Conservation (phyloP, 208 protist species). For the Tritrichomonas musculus region DNA sequence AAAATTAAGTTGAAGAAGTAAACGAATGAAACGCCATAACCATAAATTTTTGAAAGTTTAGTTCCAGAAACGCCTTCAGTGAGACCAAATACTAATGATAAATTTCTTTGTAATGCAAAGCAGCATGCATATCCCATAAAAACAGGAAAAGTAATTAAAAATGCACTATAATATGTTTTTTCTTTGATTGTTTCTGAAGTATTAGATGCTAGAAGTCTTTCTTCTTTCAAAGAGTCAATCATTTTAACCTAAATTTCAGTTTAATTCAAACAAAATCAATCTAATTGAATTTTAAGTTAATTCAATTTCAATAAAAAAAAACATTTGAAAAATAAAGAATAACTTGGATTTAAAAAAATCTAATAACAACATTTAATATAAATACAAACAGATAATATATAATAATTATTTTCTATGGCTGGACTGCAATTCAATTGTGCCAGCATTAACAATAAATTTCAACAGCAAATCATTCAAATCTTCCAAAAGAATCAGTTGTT, state of each 20-base stretch:
- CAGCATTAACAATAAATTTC: neutral
- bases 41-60: neutral
- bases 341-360: too few species aligned
- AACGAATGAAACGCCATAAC: neutral
- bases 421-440: too few species aligned
- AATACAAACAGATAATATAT: too few species aligned
- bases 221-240: neutral
- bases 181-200: neutral
- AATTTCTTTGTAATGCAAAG: neutral
- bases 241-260: too few species aligned
- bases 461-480: neutral
- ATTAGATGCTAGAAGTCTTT: neutral
- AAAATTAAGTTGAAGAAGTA: conserved; percentile 13
- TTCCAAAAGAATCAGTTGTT: neutral
- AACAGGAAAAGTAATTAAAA: conserved; percentile 17
- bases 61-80: neutral
- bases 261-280: too few species aligned
- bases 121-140: conserved; percentile 29
- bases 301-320: too few species aligned
- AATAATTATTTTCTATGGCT: too few species aligned
- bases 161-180: neutral
- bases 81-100: conserved; percentile 26
- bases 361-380: too few species aligned
- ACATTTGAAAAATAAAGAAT: too few species aligned
- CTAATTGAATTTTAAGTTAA: too few species aligned